phyloP scores from a whole-genome alignment of 768 basidiomycete genomes.

The Mycena alexandri region DNA sequence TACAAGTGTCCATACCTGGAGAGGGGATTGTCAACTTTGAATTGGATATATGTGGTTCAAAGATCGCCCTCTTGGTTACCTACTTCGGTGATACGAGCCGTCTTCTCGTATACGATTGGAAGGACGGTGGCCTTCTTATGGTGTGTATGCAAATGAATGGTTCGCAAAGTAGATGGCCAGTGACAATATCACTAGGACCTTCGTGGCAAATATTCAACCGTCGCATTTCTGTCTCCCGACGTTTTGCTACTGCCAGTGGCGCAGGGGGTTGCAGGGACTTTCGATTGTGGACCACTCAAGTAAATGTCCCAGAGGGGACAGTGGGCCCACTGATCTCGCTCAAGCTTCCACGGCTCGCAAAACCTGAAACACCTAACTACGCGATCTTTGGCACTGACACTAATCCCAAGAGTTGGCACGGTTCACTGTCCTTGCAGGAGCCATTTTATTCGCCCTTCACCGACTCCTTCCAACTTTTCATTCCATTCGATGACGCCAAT shows the following conservation, averaged over 20 bases:
- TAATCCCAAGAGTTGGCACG: slow-evolving; percentile 3
- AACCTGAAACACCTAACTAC: background rate
- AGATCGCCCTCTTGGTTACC: background rate
- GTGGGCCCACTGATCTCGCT: slow-evolving; percentile 5
- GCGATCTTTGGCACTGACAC: background rate
- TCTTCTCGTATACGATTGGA: too few species aligned
- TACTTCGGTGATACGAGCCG: background rate
- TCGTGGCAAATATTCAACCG: background rate
- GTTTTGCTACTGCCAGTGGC: slow-evolving; percentile 7
- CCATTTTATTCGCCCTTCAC: slow-evolving; percentile 2
- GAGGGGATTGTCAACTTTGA: background rate
- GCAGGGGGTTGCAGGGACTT: too few species aligned
- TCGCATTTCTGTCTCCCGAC: slow-evolving; percentile 2
- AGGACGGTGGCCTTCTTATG: background rate
- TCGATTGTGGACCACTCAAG: slow-evolving; percentile 6
- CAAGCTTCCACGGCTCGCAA: background rate
- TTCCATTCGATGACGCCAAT: too few species aligned
- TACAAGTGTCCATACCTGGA: too few species aligned
- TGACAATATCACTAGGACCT: background rate
- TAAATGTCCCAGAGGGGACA: background rate
- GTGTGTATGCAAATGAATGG: background rate
- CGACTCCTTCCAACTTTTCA: too few species aligned
- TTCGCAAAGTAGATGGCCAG: too few species aligned
- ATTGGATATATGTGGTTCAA: background rate
- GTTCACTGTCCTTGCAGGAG: background rate